A percentile compares a stretch with the other conserved stretches of the same genome.
Evolutionary conservation across 1,284 basidiomycete species (phyloP).

Genomic region (Fomitopsis pinicola): DNA sequence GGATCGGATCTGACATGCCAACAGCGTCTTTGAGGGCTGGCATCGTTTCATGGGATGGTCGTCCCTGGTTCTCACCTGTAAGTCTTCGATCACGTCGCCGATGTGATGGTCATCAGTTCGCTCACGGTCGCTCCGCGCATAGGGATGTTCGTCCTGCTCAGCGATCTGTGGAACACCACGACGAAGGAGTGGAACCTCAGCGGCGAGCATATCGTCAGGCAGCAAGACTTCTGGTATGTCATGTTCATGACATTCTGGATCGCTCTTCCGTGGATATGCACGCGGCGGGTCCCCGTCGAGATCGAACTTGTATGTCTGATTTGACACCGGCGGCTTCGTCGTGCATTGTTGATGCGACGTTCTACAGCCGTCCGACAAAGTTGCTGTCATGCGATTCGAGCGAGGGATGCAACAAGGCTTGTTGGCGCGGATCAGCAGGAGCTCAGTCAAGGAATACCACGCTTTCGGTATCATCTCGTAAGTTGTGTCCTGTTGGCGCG

Average conservation of each 20-base stretch:
- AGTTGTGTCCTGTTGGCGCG: slow-evolving; percentile 15
- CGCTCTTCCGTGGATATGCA: slow-evolving; percentile 70
- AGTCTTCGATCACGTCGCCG: slow-evolving; percentile 13
- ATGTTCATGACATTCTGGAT: slow-evolving; percentile 73
- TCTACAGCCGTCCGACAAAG: slow-evolving; percentile 55
- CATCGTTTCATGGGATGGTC: slow-evolving; percentile 77
- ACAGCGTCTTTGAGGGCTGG: slow-evolving; percentile 66
- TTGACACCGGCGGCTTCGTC: background rate
- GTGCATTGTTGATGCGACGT: background rate
- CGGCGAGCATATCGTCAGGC: slow-evolving; percentile 50
- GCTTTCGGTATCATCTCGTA: slow-evolving; percentile 58
- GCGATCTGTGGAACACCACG: slow-evolving; percentile 52
- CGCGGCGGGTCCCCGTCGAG: slow-evolving; percentile 70
- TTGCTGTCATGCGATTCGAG: slow-evolving; percentile 53
- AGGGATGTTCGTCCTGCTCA: slow-evolving; percentile 65
- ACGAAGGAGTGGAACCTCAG: slow-evolving; percentile 52
- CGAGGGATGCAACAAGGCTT: slow-evolving; percentile 64
- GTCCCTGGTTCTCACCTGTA: slow-evolving; percentile 55
- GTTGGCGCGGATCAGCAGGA: slow-evolving; percentile 52
- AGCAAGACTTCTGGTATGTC: slow-evolving; percentile 74
- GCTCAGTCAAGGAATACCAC: slow-evolving; percentile 57
- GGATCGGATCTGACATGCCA: slow-evolving; percentile 5
- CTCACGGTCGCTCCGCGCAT: slow-evolving; percentile 12
- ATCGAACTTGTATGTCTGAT: slow-evolving; percentile 58
- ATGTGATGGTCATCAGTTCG: background rate